Base-by-base conservation (phyloP, 116 monocot genomes). In the Cymodocea nodosa region DNA sequence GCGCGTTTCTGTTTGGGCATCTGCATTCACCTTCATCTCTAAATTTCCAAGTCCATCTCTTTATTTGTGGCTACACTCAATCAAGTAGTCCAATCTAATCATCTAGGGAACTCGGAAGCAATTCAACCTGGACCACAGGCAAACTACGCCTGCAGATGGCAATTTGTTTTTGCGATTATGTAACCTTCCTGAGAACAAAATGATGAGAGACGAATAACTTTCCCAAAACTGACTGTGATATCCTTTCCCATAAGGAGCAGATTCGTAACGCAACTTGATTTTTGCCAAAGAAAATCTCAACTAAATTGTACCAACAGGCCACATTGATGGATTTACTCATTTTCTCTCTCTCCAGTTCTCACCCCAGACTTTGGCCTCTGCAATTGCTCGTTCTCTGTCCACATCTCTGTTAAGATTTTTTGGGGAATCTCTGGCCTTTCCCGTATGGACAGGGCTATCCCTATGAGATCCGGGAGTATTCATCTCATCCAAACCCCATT, bases 321-420 rank as follows among this genome's bases (percentile, higher is more conserved):
- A 65, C 16, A 62, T 65, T 9, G 60, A 54, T 40, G 51, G 57
- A 40, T 70, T 74, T 44, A 61, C 18, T 51, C 66, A 68, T 66
- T 74, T 80, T 39, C 85, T 76, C 66, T 92, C 92, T 73, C 92
- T 87, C 75, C 77, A 87, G 54, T 85, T 92, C 75, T 82, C 85
- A 35, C 93, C 85, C 93, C 89, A 92, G 3, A 82, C 60, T 63
- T 79, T 88, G 17, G 88, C 83, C 74, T 85, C 87, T 35, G 85
- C 85, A 56, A 89, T 49, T 22, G 85, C 93, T 11, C 81, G 74
- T 48, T 89, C 83, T 65, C 92, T 80, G 37, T 82, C 80, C 1
- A 56, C 6, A 2, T 44, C 66, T 72, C 5, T 66, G 44, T 66
- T 72, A 71, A 8, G 23, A 6, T 60, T 64, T 70, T 50, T 65